Evolutionary conservation across 169 alveolate genomes (phyloP).

Genomic region (Plasmodium ovale): DNA sequence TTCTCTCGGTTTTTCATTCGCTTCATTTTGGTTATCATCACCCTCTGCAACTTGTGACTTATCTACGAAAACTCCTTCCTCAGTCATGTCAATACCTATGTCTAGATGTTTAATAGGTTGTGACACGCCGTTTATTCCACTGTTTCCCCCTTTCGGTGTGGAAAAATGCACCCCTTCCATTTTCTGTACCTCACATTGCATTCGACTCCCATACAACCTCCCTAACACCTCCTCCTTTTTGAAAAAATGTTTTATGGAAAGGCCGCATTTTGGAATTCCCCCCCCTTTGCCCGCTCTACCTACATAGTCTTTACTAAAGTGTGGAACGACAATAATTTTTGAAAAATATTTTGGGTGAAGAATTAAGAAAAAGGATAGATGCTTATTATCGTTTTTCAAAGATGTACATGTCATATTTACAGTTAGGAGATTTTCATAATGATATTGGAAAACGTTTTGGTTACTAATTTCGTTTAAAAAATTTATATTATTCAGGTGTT

Average conservation of each 20-base stretch:
- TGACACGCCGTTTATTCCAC: too few species aligned
- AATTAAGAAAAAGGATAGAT: slow-evolving; percentile 38
- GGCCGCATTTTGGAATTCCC: not conserved
- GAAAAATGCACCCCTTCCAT: too few species aligned
- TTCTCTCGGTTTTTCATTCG: too few species aligned
- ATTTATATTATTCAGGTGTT: slow-evolving; percentile 29
- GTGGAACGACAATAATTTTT: slow-evolving; percentile 43
- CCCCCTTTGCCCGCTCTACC: not conserved
- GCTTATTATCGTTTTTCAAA: not conserved
- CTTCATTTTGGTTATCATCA: too few species aligned
- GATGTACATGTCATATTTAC: slow-evolving; percentile 8
- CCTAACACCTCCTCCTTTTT: not conserved
- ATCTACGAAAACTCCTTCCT: too few species aligned
- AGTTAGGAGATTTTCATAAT: slow-evolving; percentile 45
- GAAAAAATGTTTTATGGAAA: not conserved
- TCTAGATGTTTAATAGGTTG: too few species aligned
- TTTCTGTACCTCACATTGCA: too few species aligned
- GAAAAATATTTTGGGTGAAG: slow-evolving; percentile 49
- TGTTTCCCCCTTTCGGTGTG: too few species aligned
- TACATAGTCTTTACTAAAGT: not conserved
- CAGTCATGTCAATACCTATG: too few species aligned
- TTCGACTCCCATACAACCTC: too few species aligned
- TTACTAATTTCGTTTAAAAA: slow-evolving; percentile 28
- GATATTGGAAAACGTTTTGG: not conserved
- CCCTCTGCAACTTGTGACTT: too few species aligned